A percentile compares a stretch with the other conserved stretches of the same genome.
Evolutionary conservation across 208 protist genomes (phyloP).

Genomic region (Acanthamoeba castellanii): DNA sequence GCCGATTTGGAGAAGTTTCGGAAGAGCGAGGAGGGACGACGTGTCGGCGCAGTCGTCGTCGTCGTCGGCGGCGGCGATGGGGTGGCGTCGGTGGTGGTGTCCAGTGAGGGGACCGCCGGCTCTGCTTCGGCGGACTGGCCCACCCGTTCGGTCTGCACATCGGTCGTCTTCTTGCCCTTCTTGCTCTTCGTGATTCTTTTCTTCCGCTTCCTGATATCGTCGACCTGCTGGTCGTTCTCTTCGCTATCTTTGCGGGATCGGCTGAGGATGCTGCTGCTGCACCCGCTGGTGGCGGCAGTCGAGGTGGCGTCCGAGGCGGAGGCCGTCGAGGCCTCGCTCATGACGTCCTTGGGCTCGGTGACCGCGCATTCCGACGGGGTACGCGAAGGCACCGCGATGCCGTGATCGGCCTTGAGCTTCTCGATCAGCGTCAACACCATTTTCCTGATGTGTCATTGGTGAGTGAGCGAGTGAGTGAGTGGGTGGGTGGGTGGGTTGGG

Average conservation of each 20-base stretch:
- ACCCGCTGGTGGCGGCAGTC: neutral
- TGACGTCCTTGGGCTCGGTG: neutral
- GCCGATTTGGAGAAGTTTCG: neutral
- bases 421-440: constrained; percentile 1
- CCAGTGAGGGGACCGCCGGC: too few species aligned
- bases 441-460: neutral
- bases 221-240: constrained; percentile 16
- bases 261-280: neutral
- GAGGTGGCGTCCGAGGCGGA: neutral
- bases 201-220: neutral
- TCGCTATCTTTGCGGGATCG: neutral
- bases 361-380: neutral
- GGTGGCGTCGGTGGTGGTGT: too few species aligned
- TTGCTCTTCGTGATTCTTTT: neutral
- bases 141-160: neutral
- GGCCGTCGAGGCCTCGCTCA: neutral
- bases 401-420: neutral
- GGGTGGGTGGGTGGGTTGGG: too few species aligned
- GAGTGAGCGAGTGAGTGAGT: too few species aligned
- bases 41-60: too few species aligned
- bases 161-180: neutral
- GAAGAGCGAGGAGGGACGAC: neutral
- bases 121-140: neutral
- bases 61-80: too few species aligned
- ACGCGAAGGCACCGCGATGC: neutral